A percentile compares a stretch with the other conserved stretches of the same genome.
Evolutionary conservation across 1,284 basidiomycete genomes (phyloP).

Genomic region (Papiliotrema nemorosa): DNA sequence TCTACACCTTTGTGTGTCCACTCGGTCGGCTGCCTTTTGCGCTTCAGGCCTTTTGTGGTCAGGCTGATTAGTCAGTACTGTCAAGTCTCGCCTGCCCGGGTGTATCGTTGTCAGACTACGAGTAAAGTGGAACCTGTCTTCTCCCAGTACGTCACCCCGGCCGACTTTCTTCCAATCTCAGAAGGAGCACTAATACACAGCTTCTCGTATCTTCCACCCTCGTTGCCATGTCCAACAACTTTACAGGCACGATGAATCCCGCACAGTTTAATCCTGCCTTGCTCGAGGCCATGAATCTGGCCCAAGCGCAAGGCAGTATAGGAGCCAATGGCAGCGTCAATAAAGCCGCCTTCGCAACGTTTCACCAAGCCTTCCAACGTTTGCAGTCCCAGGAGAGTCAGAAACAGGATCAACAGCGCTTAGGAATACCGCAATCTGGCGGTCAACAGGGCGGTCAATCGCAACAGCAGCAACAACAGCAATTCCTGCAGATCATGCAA

Average conservation of each 20-base stretch:
- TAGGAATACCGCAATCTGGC: not conserved
- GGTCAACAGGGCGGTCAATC: not conserved
- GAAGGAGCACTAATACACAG: too few relatives aligned
- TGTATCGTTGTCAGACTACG: too few relatives aligned
- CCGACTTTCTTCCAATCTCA: too few relatives aligned
- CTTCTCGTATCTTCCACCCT: too few relatives aligned
- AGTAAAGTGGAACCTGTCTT: too few relatives aligned
- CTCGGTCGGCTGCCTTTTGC: too few relatives aligned
- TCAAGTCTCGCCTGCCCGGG: too few relatives aligned
- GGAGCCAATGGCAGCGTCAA: not conserved
- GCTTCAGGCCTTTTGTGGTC: too few relatives aligned
- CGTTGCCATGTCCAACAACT: too few relatives aligned
- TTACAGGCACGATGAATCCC: constrained; percentile 5
- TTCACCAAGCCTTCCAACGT: constrained; percentile 4
- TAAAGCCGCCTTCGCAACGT: constrained; percentile 3
- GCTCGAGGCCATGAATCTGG: constrained; percentile 8
- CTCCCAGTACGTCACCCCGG: too few relatives aligned
- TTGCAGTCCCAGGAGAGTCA: constrained; percentile 6
- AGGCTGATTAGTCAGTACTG: too few relatives aligned
- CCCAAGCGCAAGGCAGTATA: not conserved
- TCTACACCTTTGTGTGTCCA: too few relatives aligned
- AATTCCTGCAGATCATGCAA: constrained; percentile 11
- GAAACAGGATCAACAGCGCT: constrained; percentile 1
- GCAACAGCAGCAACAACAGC: constrained; percentile 1
- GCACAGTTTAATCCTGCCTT: constrained; percentile 9